These are phyloP conservation scores for Auricularia cornea DNA, from an alignment of 768 basidiomycete species.

Conservation along the genomic window DNA sequence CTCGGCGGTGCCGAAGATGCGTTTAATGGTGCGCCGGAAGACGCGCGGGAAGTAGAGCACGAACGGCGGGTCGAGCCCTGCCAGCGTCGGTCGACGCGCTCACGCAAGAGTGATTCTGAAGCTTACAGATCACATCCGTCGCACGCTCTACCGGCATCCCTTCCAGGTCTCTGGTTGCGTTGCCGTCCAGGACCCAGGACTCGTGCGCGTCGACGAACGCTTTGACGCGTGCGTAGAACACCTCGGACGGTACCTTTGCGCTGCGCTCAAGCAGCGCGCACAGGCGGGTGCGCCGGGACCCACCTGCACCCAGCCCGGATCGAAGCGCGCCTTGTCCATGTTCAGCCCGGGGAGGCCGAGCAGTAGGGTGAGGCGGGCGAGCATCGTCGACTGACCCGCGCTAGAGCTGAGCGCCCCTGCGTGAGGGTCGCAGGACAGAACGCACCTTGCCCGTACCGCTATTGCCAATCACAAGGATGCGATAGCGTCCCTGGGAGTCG, in stretches of 20 bases:
- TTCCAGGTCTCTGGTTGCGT: background rate
- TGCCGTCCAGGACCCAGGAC: background rate
- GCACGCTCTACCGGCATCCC: background rate
- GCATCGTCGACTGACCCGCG: background rate
- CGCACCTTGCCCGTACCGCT: conserved; percentile 30
- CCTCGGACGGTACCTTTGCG: conserved; percentile 16
- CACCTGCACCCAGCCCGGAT: conserved; percentile 36
- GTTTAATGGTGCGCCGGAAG: conserved; percentile 42
- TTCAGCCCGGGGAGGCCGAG: conserved; percentile 39
- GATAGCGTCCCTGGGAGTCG: conserved; percentile 38
- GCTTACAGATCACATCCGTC: background rate
- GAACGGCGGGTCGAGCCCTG: conserved; percentile 65
- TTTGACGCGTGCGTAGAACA: conserved; percentile 12
- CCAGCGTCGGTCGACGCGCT: background rate
- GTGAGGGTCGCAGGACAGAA: background rate
- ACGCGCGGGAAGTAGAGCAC: conserved; percentile 53
- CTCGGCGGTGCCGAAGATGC: conserved; percentile 24
- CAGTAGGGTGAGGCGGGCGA: conserved; percentile 19
- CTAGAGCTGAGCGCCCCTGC: background rate
- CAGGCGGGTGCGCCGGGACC: background rate
- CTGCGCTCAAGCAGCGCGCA: background rate
- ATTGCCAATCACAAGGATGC: conserved; percentile 44
- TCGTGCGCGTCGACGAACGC: conserved; percentile 18
- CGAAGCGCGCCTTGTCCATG: conserved; percentile 42
- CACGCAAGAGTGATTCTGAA: no score